Evolutionary conservation across 2,329 filamentous ascomycete species (phyloP).

Genomic region (Aspergillus aculeatus): DNA sequence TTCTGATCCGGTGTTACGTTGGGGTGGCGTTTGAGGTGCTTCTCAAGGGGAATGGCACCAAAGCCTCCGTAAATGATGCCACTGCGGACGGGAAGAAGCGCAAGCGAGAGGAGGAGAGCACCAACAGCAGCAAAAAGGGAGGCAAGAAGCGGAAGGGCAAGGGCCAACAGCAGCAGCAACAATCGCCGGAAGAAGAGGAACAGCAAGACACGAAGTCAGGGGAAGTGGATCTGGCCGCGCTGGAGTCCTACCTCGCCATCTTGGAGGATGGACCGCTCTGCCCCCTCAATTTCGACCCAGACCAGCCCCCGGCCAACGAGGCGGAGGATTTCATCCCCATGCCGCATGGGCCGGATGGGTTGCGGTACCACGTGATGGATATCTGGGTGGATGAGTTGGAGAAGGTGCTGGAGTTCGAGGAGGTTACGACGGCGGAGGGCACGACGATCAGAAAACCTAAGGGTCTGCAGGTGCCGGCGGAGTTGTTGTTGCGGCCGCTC

Average conservation of each 20-base stretch:
- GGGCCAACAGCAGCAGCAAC: constrained; percentile 23
- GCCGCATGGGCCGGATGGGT: constrained; percentile 71
- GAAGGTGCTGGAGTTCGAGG: constrained; percentile 58
- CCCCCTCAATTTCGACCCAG: constrained; percentile 40
- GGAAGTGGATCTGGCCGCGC: constrained; percentile 31
- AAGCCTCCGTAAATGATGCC: background rate
- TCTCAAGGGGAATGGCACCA: constrained; percentile 24
- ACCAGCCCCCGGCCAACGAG: constrained; percentile 28
- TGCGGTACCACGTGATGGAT: constrained; percentile 84
- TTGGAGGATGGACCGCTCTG: constrained; percentile 42
- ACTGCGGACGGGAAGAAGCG: constrained; percentile 25
- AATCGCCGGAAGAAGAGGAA: constrained; percentile 23
- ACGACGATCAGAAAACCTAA: constrained; percentile 31
- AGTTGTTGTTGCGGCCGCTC: constrained; percentile 46
- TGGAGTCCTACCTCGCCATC: constrained; percentile 40
- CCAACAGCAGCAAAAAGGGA: constrained; percentile 16
- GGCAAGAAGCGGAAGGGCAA: constrained; percentile 5
- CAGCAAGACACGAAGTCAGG: constrained; percentile 13
- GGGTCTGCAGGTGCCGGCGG: constrained; percentile 36
- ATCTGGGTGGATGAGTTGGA: constrained; percentile 90
- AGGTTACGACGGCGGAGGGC: constrained; percentile 30
- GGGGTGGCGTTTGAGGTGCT: constrained; percentile 62
- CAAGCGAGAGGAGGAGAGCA: constrained; percentile 30
- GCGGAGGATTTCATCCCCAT: constrained; percentile 32
- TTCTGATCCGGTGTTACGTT: constrained; percentile 76